Evolutionary conservation across 2,329 filamentous ascomycete species (phyloP), one percentile per base, ranked within the genome.

Genomic region (Monosporascus sp.): DNA sequence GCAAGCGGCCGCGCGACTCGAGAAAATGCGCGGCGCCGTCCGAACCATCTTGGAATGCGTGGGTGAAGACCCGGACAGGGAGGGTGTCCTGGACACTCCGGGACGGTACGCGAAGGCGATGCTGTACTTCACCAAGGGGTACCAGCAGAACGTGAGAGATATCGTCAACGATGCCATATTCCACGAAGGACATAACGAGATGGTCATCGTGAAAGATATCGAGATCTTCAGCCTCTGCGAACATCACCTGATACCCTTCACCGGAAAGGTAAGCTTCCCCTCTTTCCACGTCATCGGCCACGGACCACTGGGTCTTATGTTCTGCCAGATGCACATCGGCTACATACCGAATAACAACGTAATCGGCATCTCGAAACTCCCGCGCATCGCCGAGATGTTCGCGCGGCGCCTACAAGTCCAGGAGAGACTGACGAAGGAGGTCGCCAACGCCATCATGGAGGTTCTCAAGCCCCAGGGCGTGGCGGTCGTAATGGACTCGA

Each of bases 171-270:
- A 87, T 52, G 94, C 94, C 19, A 89, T 97, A 51, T 99, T 99
- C 73, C 88, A 96, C 65, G 94, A 97, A 70, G 91, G 93, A 58
- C 93, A 97, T 68, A 94, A 96, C 66, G 94, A 99, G 73, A 82
- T 99, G 75, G 92, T 99, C 31, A 96, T 97, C 65, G 91, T 99
- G 55, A 96, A 96, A 74, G 92, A 97, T 66, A 97, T 99, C 65
- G 92, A 97, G 68, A 84, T 97, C 14, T 96, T 91, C 72, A 93
- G 88, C 59, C 78, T 97, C 44, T 99, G 94, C 77, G 94, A 99
- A 75, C 94, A 99, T 70, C 94, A 99, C 68, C 81, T 99, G 68
- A 93, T 99, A 7, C 94, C 94, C 1, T 99, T 99, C 66, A 93
- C 84, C 3, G 94, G 94, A 65, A 97, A 96, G 83, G 90, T 92